Percentiles rank a stretch among this genome's conserved stretches.
These are phyloP conservation scores for Plasmodium falciparum DNA, from an alignment of 169 alveolate genomes.

Conservation along the genomic window DNA sequence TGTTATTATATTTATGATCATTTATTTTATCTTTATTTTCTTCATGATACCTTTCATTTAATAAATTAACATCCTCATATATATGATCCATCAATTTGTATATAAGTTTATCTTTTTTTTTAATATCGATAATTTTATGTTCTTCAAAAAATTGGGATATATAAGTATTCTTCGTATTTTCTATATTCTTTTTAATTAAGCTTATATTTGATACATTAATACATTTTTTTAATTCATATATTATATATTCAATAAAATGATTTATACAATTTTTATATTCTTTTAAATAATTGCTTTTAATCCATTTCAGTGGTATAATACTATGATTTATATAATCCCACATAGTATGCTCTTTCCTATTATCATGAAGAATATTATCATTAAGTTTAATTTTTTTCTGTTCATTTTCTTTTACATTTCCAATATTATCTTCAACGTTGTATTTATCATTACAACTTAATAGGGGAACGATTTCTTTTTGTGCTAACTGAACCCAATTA, in stretches of 20 bases:
- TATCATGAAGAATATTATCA: background rate
- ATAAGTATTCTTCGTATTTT: conserved; percentile 52
- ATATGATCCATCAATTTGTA: conserved; percentile 13
- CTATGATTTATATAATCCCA: conserved; percentile 19
- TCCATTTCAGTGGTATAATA: conserved; percentile 67
- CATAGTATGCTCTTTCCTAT: background rate
- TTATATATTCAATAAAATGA: conserved; percentile 54
- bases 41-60: background rate
- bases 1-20: background rate
- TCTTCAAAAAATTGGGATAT: conserved; percentile 72
- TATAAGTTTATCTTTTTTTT: conserved; percentile 47
- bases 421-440: background rate
- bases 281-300: conserved; percentile 30
- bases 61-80: background rate
- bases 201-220: conserved; percentile 55
- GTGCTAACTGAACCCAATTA: conserved; percentile 55
- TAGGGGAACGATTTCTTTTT: background rate
- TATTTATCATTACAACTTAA: background rate
- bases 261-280: conserved; percentile 70
- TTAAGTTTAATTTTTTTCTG: background rate
- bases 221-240: conserved; percentile 63
- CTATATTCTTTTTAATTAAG: conserved; percentile 60
- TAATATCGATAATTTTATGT: conserved; percentile 32
- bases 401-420: too few relatives aligned
- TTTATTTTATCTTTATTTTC: background rate